These are phyloP conservation scores for Ricinus communis DNA, from an alignment of 345 rosid species.

Conservation along the genomic window DNA sequence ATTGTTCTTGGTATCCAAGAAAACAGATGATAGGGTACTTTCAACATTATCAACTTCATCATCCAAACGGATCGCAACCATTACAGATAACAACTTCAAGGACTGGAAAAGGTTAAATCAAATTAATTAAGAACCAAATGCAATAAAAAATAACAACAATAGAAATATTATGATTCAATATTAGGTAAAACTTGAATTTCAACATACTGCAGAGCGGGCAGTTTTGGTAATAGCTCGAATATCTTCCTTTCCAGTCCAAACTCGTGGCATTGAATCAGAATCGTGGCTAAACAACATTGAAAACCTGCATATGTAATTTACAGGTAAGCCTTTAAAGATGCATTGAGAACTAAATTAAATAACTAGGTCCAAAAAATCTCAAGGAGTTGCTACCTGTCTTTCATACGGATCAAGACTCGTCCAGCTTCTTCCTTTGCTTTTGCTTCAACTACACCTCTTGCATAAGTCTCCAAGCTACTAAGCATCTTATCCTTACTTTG, in stretches of 20 bases:
- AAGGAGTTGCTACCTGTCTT: conserved; percentile 63
- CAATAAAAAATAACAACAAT: not conserved
- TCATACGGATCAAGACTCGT: conserved; percentile 81
- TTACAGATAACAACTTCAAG: conserved; percentile 80
- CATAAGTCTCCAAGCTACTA: conserved; percentile 51
- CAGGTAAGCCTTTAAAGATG: conserved; percentile 21
- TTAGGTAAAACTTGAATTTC: conserved; percentile 2
- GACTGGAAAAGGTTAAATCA: conserved; percentile 51
- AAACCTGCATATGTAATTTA: conserved; percentile 55
- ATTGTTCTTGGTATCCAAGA: conserved; percentile 48
- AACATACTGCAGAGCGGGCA: conserved; percentile 84
- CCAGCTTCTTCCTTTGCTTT: conserved; percentile 95
- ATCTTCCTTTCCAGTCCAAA: conserved; percentile 99
- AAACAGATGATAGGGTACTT: conserved; percentile 52
- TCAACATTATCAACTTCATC: conserved; percentile 72
- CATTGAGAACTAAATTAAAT: conserved; percentile 15
- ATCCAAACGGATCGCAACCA: conserved; percentile 81
- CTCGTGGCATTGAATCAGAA: conserved; percentile 96
- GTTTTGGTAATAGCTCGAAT: conserved; percentile 86
- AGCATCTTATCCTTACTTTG: conserved; percentile 62
- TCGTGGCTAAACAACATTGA: conserved; percentile 85
- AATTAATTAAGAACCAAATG: conserved; percentile 18
- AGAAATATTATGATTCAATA: not conserved
- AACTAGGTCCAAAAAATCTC: conserved; percentile 15
- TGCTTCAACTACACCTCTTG: conserved; percentile 73